Evolutionary conservation across 306 rosid species (phyloP), one percentile per base, ranked within the genome.

Genomic region (Ochetophila trinervis): DNA sequence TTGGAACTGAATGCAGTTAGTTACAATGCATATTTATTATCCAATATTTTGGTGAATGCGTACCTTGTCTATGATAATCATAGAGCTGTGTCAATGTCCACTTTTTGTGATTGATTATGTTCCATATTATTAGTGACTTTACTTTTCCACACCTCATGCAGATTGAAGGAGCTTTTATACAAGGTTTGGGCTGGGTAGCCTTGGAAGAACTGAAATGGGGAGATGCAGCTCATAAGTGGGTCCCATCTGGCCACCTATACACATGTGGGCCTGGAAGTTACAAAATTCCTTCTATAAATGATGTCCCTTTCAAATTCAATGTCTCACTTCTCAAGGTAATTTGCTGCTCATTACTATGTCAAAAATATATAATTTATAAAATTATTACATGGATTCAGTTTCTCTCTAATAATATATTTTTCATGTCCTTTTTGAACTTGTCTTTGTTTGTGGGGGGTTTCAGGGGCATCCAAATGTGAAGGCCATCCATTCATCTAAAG

Each of bases 161-260:
- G 96, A 81, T 93, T 4, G 97, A 93, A 83, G 98, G 96, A 70
- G 98, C 98, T 58, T 93, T 93, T 73, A 51, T 87, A 56, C 98
- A 93, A 84, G 98, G 97, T 72, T 68, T 89, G 83, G 98, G 98
- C 71, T 93, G 98, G 98, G 87, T 76, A 37, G 96, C 97, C 53
- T 76, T 93, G 57, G 97, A 93, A 80, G 98, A 93, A 61, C 89
- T 93, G 22, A 93, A 93, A 75, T 87, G 98, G 98, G 98, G 98
- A 53, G 98, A 93, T 81, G 79, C 77, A 68, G 95, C 95, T 37
- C 97, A 93, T 81, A 84, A 79, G 73, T 89, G 98, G 98, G 64
- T 93, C 52, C 76, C 79, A 22, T 77, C 95, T 2, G 97, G 98
- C 22, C 61, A 73, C 65, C 91, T 93, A 52, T 79, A 77, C 76